These are phyloP conservation scores for Calendula officinalis DNA, from an alignment of 129 eudicot genomes.

Conservation along the genomic window DNA sequence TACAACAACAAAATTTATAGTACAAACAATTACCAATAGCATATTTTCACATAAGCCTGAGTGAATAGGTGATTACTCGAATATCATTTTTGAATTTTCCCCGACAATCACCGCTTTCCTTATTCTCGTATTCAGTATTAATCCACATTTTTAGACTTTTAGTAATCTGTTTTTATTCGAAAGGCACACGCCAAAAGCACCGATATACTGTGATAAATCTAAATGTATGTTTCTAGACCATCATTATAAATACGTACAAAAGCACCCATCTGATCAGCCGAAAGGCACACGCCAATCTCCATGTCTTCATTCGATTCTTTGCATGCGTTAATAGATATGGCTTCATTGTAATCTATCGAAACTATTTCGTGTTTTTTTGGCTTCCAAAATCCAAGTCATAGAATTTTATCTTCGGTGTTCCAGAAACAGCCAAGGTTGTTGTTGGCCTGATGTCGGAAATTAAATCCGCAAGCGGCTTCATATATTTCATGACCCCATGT, in stretches of 20 bases:
- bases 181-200: too few species aligned
- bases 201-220: too few species aligned
- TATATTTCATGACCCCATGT: background rate
- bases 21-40: too few species aligned
- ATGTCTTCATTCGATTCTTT: slow-evolving; percentile 12
- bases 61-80: too few species aligned
- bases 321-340: background rate
- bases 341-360: background rate
- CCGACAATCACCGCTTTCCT: too few species aligned
- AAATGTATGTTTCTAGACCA: slow-evolving; percentile 1
- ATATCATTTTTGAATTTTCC: too few species aligned
- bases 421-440: background rate
- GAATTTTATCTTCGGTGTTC: background rate
- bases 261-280: background rate
- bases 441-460: background rate
- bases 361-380: slow-evolving; percentile 1
- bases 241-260: slow-evolving; percentile 7
- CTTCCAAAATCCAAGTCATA: slow-evolving; percentile 8
- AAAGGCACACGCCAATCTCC: background rate
- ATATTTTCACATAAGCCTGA: too few species aligned
- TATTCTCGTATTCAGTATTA: too few species aligned
- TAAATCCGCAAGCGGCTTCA: background rate
- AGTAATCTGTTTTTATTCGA: too few species aligned
- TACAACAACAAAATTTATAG: too few species aligned
- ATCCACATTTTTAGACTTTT: too few species aligned